Base-by-base conservation (phyloP, 1,139 yeast species). In the Yamadazyma atmosphaerica region DNA sequence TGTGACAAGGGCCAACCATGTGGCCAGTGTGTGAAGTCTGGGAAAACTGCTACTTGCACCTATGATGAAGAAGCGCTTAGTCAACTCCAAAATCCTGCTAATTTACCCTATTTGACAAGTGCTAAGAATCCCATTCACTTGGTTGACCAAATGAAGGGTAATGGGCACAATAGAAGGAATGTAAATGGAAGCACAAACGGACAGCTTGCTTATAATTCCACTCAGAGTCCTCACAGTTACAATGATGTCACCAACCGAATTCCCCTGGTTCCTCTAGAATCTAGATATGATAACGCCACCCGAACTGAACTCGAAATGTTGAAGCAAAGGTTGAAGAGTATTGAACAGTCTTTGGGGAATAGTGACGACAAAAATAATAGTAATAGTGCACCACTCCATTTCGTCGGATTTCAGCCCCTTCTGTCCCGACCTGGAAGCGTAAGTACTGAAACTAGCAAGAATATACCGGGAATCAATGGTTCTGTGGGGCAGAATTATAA, bases 1-100 rank as follows among this genome's bases (percentile, higher is more conserved):
- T 69, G 75, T 53, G 71, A 68, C 41, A 56, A 63, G 37, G 56
- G 51, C 11, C 47, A 44, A 25, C 75, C 75, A 0, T 69, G 75
- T 47, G 46, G 55, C 3, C 66, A 61, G 35, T 69, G 75, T 51
- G 44, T 56, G 4, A 62, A 57, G 39, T 45, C 58, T 10, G 54
- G 55, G 16, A 44, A 55, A 11, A 37, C 49, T 4, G 50, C 44
- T 22, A 30, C 46, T 14, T 68, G 74, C 45, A 37, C 39, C 10
- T 68, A 67, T 42, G 58, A 59, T 21, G 52, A 49, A 23, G 43
- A 36, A 18, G 51, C 52, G 1, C 32, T 40, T 18, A 32, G 27
- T 7, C 28, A 30, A 8, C 22, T 39, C 30, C 26, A 18, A 17
- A 24, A 17, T 8, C 27, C 15, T n/a, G 19, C 27, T 4, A 13